These are phyloP conservation scores for Scytalidium sp. DNA, from an alignment of 2,329 filamentous ascomycete species.

Conservation along the genomic window DNA sequence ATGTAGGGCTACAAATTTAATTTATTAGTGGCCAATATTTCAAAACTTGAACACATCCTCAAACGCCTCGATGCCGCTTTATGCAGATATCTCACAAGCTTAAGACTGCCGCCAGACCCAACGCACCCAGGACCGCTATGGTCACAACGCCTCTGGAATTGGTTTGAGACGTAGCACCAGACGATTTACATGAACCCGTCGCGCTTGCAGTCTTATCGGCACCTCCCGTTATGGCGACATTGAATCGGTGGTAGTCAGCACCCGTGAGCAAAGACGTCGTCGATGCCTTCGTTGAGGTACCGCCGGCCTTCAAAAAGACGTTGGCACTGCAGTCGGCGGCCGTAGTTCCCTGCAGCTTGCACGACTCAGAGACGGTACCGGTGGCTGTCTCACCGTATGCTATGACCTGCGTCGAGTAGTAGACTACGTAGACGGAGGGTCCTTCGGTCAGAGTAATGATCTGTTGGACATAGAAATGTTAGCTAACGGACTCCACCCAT, in stretches of 20 bases:
- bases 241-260: constrained; percentile 6
- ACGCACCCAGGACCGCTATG: not conserved
- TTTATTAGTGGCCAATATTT: too few relatives aligned
- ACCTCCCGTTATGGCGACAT: constrained; percentile 14
- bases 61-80: too few relatives aligned
- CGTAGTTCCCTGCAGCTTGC: constrained; percentile 9
- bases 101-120: not conserved
- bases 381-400: not conserved
- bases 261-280: not conserved
- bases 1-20: too few relatives aligned
- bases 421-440: not conserved
- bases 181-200: constrained; percentile 4
- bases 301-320: not conserved
- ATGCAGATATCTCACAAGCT: too few relatives aligned
- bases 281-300: not conserved
- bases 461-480: not conserved
- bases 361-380: constrained; percentile 6
- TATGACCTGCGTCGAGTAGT: not conserved
- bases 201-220: constrained; percentile 15
- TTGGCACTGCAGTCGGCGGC: constrained; percentile 6
- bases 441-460: not conserved
- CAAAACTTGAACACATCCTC: too few relatives aligned
- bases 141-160: not conserved
- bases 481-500: too few relatives aligned
- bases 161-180: not conserved